Evolutionary conservation across 2,329 filamentous ascomycete genomes (phyloP).

Genomic region (Alternaria hordeiaustralica): DNA sequence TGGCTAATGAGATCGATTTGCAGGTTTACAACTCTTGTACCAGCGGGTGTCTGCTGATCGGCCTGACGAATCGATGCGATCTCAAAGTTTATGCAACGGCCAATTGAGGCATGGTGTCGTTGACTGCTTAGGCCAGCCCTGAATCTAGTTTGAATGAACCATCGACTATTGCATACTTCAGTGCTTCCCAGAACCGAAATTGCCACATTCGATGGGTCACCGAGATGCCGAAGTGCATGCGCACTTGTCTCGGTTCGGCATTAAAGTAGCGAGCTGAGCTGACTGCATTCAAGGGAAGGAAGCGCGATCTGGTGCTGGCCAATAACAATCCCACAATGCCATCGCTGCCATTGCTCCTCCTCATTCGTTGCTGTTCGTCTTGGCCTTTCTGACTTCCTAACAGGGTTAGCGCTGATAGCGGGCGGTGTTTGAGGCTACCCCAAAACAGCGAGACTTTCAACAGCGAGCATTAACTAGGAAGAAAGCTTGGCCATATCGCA

Average conservation of each 20-base stretch:
- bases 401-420: not conserved
- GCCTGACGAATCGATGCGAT: not conserved
- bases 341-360: not conserved
- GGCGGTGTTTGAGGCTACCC: not conserved
- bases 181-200: not conserved
- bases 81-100: not conserved
- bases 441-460: not conserved
- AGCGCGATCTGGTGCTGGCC: not conserved
- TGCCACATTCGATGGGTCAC: not conserved
- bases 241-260: not conserved
- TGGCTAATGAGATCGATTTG: not conserved
- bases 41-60: not conserved
- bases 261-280: not conserved
- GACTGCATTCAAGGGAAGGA: not conserved
- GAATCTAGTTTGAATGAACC: not conserved
- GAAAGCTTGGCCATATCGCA: not conserved
- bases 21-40: not conserved
- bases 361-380: not conserved
- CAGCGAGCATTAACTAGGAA: not conserved
- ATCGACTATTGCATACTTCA: not conserved
- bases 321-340: not conserved
- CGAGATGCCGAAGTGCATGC: not conserved
- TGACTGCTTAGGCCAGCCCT: not conserved
- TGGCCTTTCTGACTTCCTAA: not conserved
- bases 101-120: not conserved